Percentiles rank a stretch among this genome's conserved stretches.
Evolutionary conservation across 2,329 filamentous ascomycete genomes (phyloP).

Genomic region (Cytospora chrysosperma): DNA sequence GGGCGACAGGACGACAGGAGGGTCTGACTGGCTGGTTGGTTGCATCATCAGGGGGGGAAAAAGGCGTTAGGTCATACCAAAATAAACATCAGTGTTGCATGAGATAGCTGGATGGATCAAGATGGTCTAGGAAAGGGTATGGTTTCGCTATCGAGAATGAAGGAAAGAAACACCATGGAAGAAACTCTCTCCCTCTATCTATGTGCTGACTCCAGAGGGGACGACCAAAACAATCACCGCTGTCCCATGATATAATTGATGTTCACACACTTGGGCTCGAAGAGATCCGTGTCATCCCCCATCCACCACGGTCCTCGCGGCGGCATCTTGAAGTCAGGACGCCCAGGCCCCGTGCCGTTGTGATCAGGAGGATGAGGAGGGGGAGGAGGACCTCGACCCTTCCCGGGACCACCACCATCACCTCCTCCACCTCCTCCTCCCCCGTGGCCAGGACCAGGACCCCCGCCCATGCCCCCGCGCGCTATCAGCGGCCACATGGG

Average conservation of each 20-base stretch:
- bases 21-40: too few species aligned
- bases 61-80: constrained; percentile 1
- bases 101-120: neutral
- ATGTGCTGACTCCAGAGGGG: neutral
- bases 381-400: too few species aligned
- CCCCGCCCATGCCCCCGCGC: neutral
- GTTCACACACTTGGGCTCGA: constrained; percentile 32
- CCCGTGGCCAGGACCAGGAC: neutral
- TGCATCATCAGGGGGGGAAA: constrained; percentile 10
- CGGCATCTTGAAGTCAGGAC: constrained; percentile 16
- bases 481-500: constrained; percentile 49
- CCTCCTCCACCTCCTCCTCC: too few species aligned
- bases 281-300: constrained; percentile 32
- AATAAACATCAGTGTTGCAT: neutral
- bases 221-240: neutral
- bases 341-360: constrained; percentile 12
- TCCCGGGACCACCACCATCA: too few species aligned
- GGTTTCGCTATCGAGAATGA: neutral
- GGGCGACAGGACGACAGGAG: neutral
- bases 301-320: constrained; percentile 28
- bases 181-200: neutral
- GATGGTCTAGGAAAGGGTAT: neutral
- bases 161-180: neutral
- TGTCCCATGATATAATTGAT: constrained; percentile 22
- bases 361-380: neutral